A percentile compares a stretch with the other conserved stretches of the same genome.
Conservation (phyloP, 2,329 filamentous ascomycete genomes). For the Graphiopsis chlorocephala region DNA sequence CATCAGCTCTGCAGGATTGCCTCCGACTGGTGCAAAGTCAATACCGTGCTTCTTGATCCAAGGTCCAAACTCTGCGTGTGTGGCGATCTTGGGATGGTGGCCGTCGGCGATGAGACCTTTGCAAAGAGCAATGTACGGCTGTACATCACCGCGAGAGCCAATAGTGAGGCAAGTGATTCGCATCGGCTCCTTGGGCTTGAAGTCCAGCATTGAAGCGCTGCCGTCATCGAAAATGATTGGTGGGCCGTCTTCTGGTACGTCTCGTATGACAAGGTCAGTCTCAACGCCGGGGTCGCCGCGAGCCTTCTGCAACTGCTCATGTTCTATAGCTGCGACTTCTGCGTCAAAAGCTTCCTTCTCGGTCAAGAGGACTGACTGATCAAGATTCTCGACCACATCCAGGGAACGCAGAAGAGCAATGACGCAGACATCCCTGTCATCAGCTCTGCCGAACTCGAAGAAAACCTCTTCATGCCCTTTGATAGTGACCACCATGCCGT, state of each 20-base stretch:
- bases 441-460: constrained; percentile 81
- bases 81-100: constrained; percentile 82
- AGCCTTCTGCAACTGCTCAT: constrained; percentile 69
- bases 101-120: constrained; percentile 86
- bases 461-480: constrained; percentile 93
- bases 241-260: constrained; percentile 53
- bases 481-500: constrained; percentile 88
- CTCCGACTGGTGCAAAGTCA: constrained; percentile 82
- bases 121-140: constrained; percentile 95
- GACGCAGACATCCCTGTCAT: constrained; percentile 82
- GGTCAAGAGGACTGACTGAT: constrained; percentile 66
- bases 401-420: constrained; percentile 75
- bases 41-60: constrained; percentile 95
- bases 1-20: constrained; percentile 93
- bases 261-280: constrained; percentile 22
- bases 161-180: constrained; percentile 92
- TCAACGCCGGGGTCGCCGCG: constrained; percentile 48
- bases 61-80: constrained; percentile 80
- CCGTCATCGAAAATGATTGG: constrained; percentile 88
- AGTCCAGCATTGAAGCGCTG: constrained; percentile 81
- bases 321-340: constrained; percentile 44
- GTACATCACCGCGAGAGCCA: constrained; percentile 90
- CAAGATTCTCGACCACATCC: constrained; percentile 67
- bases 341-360: constrained; percentile 68
- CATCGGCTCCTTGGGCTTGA: constrained; percentile 78